Conservation (phyloP, 805 yeast genomes). For the Suhomyces emberorum region DNA sequence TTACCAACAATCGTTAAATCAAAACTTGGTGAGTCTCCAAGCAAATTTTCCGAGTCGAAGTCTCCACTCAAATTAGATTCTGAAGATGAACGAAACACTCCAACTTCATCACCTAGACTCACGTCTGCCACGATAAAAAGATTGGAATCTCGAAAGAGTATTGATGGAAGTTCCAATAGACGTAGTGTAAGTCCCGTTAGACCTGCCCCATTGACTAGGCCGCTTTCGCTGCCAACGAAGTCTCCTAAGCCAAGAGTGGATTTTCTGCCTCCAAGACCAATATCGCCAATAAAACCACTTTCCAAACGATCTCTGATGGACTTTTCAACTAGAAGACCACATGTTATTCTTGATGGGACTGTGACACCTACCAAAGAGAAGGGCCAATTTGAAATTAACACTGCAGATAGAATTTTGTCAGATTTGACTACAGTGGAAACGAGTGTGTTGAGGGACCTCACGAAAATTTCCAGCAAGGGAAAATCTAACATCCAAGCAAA, state of each 20-base stretch:
- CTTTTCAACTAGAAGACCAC: neutral
- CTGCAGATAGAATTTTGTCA: neutral
- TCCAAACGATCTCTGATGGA: slow-evolving; percentile 6
- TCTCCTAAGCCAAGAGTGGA: neutral
- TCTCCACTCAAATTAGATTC: neutral
- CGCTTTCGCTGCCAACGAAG: slow-evolving; percentile 7
- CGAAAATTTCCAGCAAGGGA: slow-evolving; percentile 8
- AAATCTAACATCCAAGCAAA: slow-evolving; percentile 15
- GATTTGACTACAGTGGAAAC: neutral
- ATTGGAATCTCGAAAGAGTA: slow-evolving; percentile 25
- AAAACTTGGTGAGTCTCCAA: neutral
- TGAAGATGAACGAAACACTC: neutral
- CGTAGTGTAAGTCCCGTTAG: slow-evolving; percentile 3
- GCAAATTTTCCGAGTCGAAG: too few species aligned
- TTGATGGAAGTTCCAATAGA: slow-evolving; percentile 6
- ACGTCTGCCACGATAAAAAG: slow-evolving; percentile 33
- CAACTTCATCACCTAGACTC: slow-evolving; percentile 18
- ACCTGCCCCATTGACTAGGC: slow-evolving; percentile 7
- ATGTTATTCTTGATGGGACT: neutral
- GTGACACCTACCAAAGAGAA: neutral
- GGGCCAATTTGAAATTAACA: neutral
- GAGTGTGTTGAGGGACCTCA: neutral
- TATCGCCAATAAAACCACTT: slow-evolving; percentile 5
- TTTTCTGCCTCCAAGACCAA: slow-evolving; percentile 5
- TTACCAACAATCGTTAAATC: slow-evolving; percentile 13